Base-by-base conservation (phyloP, 1,139 yeast genomes). In the Blastobotrys raffinosifermentans region DNA sequence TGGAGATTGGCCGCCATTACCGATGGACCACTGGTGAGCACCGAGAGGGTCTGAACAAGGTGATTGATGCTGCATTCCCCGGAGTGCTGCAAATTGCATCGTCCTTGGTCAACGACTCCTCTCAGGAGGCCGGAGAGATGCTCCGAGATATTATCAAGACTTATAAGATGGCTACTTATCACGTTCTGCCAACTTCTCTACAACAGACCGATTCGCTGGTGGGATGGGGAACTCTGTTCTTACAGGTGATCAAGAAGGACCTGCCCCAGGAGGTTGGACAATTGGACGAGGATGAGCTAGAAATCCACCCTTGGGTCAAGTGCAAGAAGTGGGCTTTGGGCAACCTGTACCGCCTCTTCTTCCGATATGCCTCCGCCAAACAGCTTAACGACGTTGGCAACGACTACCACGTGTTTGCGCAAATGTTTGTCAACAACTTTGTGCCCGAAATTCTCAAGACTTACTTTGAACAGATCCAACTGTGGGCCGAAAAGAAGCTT, bases 281-380 rank as follows among this genome's bases (percentile, higher is more conserved):
- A 3, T 49, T 68, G 7, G 77, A 74, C 26, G 64, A 61, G 26
- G 73, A 68, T 16, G 74, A 69, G 17, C 66, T 80, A 45, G 67
- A 62, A 32, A 44, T 51, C 13, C 65, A 68, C 45, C 70, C 80
- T 4, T 77, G 84, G 82, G 74, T 71, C 23, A 89, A 86, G 59
- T 75, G 91, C 46, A 84, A 86, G 60, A 91, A 91, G 59, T 89
- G 98, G 96, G 76, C 94, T 1, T 78, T 79, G 52, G 87, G 86
- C 23, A 86, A 86, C 55, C 60, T 89, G 34, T 75, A 72, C 51
- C 73, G 94, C 47, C 59, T 87, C n/a, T 84, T 82, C 53, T 72
- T 72, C 39, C 70, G 94, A 49, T 87, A 84, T 56, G 87, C 84
- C 2, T 72, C 80, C 5, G 53, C 48, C 15, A 43, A 49, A 8